Base-by-base conservation (phyloP, 1,284 basidiomycete species). In the Cryptococcus sp. region DNA sequence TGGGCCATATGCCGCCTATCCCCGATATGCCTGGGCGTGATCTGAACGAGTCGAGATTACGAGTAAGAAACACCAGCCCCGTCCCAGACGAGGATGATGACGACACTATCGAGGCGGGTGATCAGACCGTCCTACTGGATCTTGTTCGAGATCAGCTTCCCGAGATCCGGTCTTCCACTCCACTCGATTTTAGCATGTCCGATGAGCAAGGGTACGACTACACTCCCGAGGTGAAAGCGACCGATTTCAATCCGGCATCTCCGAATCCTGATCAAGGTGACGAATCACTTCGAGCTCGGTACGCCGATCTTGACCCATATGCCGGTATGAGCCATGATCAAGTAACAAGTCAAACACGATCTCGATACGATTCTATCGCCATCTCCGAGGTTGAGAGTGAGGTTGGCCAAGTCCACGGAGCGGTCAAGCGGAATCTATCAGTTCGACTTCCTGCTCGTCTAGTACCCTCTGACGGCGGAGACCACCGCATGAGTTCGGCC, bases 351-450 rank as follows among this genome's bases (percentile, higher is more conserved):
- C 11, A 10, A 10, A 48, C 45, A n/a, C 45, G 58, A 25, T 54
- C 55, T 4, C 21, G 47, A 14, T 51, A 53, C 37, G 59, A 52
- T 25, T 60, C 59, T 11, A 54, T 61, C 22, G 64, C 64, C 5
- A 39, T 48, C 40, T 59, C 55, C 13, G 59, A 67, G 43, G 56
- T 57, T 42, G 62, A 66, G 46, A 57, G 50, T 10, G 67, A 69
- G 46, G 56, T 65, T 16, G 66, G 64, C 11, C 61, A 62, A 45
- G 62, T 69, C 10, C 50, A 43, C 48, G 57, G 65, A 51, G 68
- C 56, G 18, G 57, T 60, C 54, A 62, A 63, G 53, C 48, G 64
- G 11, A 62, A 65, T 31, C 42, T 64, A 14, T 61, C 59, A 10
- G 51, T 64, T 40, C 54, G 61, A 44, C 37, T 54, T 3, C 61